A percentile compares a stretch with the other conserved stretches of the same genome.
These are phyloP conservation scores for Salvia splendens DNA, from an alignment of 257 asterid species.

Conservation along the genomic window DNA sequence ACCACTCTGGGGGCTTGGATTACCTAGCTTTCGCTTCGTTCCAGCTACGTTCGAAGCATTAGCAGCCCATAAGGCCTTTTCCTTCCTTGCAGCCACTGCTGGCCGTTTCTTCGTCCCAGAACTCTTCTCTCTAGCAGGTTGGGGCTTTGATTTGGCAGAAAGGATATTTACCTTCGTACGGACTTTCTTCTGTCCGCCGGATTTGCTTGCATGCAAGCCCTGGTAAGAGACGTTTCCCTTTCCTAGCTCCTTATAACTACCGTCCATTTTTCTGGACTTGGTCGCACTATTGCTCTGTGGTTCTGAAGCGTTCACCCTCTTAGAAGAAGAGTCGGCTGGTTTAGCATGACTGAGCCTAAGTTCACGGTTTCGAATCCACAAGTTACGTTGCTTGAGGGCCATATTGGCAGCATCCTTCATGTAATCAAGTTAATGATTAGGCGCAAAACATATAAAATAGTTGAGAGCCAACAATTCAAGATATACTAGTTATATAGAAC, in stretches of 20 bases:
- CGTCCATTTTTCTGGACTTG: constrained; percentile 44
- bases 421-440: constrained; percentile 2
- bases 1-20: constrained; percentile 59
- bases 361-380: constrained; percentile 75
- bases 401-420: constrained; percentile 74
- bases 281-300: constrained; percentile 43
- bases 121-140: constrained; percentile 33
- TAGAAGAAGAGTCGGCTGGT: constrained; percentile 48
- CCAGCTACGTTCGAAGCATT: constrained; percentile 48
- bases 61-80: constrained; percentile 43
- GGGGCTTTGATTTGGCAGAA: constrained; percentile 35
- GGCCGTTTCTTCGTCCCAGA: constrained; percentile 60
- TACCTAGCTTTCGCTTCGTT: constrained; percentile 60
- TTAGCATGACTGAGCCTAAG: constrained; percentile 71
- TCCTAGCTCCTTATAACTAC: constrained; percentile 30
- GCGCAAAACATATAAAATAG: not conserved
- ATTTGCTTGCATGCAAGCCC: constrained; percentile 80
- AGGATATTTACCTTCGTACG: constrained; percentile 26
- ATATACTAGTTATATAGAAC: too few species aligned
- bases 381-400: constrained; percentile 45
- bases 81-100: constrained; percentile 85
- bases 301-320: constrained; percentile 46
- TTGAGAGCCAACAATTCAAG: not conserved
- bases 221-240: constrained; percentile 57
- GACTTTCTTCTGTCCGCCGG: constrained; percentile 66